Percentiles rank a stretch among this genome's conserved stretches.
Conservation (phyloP, 208 protist genomes). For the Trypanosoma platydactyli region DNA sequence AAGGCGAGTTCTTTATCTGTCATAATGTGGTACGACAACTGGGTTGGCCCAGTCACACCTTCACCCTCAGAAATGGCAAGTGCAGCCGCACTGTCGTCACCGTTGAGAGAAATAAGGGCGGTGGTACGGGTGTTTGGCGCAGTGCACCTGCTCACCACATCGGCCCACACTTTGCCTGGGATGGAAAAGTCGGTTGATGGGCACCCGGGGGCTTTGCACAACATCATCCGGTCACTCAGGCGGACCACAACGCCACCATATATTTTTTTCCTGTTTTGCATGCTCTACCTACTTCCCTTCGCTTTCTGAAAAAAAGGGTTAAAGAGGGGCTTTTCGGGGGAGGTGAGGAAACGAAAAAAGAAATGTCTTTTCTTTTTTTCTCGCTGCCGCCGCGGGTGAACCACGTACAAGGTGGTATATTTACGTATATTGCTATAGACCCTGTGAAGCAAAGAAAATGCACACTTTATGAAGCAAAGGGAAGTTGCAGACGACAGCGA, state of each 20-base stretch:
- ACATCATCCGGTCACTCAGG: conserved; percentile 71
- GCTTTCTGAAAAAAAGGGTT: not conserved
- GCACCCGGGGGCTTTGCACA: conserved; percentile 62
- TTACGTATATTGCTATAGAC: conserved; percentile 12
- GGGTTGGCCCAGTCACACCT: conserved; percentile 23
- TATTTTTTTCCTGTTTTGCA: conserved; percentile 30
- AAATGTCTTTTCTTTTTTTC: conserved; percentile 5
- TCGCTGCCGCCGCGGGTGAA: no score
- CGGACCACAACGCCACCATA: conserved; percentile 82
- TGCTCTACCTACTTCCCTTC: not conserved
- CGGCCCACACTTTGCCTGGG: conserved; percentile 68
- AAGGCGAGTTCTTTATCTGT: conserved; percentile 75
- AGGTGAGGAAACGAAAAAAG: conserved; percentile 8
- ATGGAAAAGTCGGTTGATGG: conserved; percentile 66
- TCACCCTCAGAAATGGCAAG: not conserved
- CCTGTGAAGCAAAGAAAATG: no score
- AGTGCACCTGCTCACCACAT: conserved; percentile 77
- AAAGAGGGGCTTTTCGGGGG: no score
- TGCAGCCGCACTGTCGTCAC: not conserved
- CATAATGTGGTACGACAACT: conserved; percentile 84
- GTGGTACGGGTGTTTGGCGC: conserved; percentile 79
- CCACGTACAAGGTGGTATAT: conserved; percentile 6
- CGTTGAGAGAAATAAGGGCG: conserved; percentile 52
- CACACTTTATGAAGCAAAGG: no score
- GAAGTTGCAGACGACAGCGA: not conserved